phyloP scores from a whole-genome alignment of 371 early-diverging fungal species.

The Mucor plumbeus region DNA sequence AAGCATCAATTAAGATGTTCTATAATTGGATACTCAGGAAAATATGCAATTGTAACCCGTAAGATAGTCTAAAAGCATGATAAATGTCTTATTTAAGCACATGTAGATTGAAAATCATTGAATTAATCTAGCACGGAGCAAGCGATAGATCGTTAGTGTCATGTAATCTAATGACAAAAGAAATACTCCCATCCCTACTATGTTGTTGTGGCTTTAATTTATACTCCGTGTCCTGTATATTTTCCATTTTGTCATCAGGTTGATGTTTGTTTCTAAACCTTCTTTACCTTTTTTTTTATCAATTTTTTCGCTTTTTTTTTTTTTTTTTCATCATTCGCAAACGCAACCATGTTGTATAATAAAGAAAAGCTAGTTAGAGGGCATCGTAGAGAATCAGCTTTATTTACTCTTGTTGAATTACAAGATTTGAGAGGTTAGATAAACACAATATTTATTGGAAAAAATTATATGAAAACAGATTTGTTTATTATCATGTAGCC shows the following conservation, averaged over 20 bases:
- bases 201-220: neutral
- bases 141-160: neutral
- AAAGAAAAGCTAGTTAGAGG: slow-evolving; percentile 45
- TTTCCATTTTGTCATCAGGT: neutral
- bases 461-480: neutral
- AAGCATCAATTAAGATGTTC: no score
- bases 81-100: neutral
- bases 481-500: slow-evolving; percentile 42
- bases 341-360: slow-evolving; percentile 9
- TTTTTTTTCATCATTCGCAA: no score
- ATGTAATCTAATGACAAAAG: neutral
- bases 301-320: no score
- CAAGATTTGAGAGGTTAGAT: slow-evolving; percentile 49
- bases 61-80: neutral
- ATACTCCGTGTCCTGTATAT: neutral
- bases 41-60: no score
- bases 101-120: neutral
- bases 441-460: neutral
- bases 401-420: slow-evolving; percentile 43
- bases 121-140: neutral
- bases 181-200: neutral
- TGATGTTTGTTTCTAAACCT: neutral
- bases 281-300: no score
- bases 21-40: no score
- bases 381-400: slow-evolving; percentile 47